Conservation (phyloP, 225 moss, liverwort and hornwort species). For the Climacium dendroides region DNA sequence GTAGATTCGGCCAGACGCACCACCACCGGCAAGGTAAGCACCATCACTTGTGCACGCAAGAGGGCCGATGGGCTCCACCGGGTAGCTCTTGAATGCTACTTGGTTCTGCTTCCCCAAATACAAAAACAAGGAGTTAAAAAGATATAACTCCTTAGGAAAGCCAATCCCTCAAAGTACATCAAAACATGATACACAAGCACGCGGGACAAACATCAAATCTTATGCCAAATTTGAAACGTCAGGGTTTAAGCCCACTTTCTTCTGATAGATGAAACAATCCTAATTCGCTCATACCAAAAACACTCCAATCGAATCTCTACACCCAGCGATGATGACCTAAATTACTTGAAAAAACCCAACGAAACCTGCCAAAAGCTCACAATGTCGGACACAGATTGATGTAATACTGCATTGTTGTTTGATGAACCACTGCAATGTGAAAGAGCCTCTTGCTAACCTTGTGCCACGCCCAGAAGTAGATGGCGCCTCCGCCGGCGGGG, state of each 20-base stretch:
- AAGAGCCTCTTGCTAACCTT: constrained; percentile 31
- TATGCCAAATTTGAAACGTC: neutral
- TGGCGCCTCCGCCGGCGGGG: constrained; percentile 57
- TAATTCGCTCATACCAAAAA: neutral
- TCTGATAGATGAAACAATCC: neutral
- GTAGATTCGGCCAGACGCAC: constrained; percentile 85
- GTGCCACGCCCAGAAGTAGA: constrained; percentile 98
- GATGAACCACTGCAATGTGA: neutral
- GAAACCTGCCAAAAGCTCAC: neutral
- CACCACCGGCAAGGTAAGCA: constrained; percentile 93
- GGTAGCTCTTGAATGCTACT: constrained; percentile 92
- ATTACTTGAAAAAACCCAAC: neutral
- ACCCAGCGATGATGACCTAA: neutral
- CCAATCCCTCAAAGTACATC: neutral
- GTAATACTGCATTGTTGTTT: neutral
- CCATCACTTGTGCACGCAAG: constrained; percentile 86
- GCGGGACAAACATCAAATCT: neutral
- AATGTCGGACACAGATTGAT: neutral
- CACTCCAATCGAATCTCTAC: neutral
- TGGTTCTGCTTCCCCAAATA: constrained; percentile 61
- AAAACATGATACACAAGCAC: neutral
- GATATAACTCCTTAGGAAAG: neutral
- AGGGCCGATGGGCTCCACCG: constrained; percentile 83
- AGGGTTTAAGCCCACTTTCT: neutral
- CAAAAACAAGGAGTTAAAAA: neutral